A percentile compares a stretch with the other conserved stretches of the same genome.
phyloP scores from a whole-genome alignment of 352 stramenopile species.

The Globisporangium emineosum region DNA sequence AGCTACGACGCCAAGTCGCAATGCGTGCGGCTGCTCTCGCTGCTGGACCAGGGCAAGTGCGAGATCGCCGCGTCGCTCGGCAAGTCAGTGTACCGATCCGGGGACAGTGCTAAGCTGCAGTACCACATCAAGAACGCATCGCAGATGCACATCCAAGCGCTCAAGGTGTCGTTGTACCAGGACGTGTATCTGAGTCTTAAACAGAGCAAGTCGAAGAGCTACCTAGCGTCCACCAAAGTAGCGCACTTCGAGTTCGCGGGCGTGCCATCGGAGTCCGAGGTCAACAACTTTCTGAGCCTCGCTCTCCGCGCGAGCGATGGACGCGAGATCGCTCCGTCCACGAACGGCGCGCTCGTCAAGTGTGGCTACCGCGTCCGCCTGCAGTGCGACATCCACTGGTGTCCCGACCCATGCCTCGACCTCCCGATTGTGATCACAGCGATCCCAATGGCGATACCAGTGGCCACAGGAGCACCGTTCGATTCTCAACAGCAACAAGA shows the following conservation, averaged over 20 bases:
- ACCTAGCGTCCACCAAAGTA: not conserved
- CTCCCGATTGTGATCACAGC: slow-evolving; percentile 21
- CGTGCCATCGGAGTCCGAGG: slow-evolving; percentile 15
- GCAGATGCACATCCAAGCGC: slow-evolving; percentile 29
- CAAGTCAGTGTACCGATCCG: slow-evolving; percentile 32
- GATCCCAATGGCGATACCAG: not conserved
- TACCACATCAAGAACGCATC: slow-evolving; percentile 38
- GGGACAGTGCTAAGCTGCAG: slow-evolving; percentile 29
- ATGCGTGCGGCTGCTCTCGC: slow-evolving; percentile 30
- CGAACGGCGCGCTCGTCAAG: slow-evolving; percentile 24
- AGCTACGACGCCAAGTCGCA: slow-evolving; percentile 27
- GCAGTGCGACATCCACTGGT: slow-evolving; percentile 40
- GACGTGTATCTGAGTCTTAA: slow-evolving; percentile 19
- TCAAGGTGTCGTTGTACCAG: slow-evolving; percentile 26
- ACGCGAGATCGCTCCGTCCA: slow-evolving; percentile 29
- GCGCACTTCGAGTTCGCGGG: slow-evolving; percentile 5
- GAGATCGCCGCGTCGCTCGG: slow-evolving; percentile 30
- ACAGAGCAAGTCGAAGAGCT: slow-evolving; percentile 11
- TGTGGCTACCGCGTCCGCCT: slow-evolving; percentile 33
- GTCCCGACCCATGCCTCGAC: slow-evolving; percentile 31
- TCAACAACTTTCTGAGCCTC: slow-evolving; percentile 19
- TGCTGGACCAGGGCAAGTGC: slow-evolving; percentile 36
- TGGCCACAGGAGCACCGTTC: not conserved
- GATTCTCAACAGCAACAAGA: not conserved
- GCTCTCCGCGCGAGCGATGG: slow-evolving; percentile 9